Evolutionary conservation across 1,284 basidiomycete genomes (phyloP), one percentile per base, ranked within the genome.

Genomic region (Agroathelia rolfsii): DNA sequence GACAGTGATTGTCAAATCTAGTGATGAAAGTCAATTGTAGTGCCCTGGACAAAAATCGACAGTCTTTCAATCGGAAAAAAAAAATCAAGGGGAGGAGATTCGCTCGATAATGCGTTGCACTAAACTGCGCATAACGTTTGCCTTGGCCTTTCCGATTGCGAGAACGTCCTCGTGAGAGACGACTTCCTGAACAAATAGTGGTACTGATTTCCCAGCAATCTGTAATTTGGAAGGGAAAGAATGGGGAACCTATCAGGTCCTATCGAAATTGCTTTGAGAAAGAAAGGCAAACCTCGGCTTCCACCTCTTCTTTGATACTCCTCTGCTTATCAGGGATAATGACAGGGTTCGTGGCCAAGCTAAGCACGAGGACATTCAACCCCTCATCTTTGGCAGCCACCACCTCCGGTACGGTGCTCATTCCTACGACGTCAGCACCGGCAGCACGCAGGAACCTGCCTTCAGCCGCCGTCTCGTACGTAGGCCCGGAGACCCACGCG

Each of bases 331-430:
- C 66, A 2, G 76, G 76, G 42, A 87, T 77, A 26, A 86, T 74
- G 5, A 90, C 86, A 47, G 70, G 65, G 56, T 90, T 90, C 19
- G 86, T 88, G 26, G 87, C 83, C 25, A 90, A 61, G 42, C 77
- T 84, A 28, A 90, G 61, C 7, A 83, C 85, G 51, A 83, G 59
- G 19, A 83, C 72, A 33, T 82, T 66, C 40, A 90, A 41, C 0
- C 77, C 77, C 44, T 78, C 78, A 47, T 88, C 78, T 31, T 73
- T 61, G 13, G 82, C 87, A 1, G 75, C 81, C 12, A 89, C 59
- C n/a, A 89, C 84, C 58, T 90, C 86, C 0, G 86, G 86, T n/a
- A 89, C 71, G 0, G 87, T 90, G 43, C 80, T 85, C 86, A 90
- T 89, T 2, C 86, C 86, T 2, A 89, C 85, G 6, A 87, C 80